These are phyloP conservation scores for Stachybotrys elegans DNA, from an alignment of 2,329 filamentous ascomycete genomes.

Conservation along the genomic window DNA sequence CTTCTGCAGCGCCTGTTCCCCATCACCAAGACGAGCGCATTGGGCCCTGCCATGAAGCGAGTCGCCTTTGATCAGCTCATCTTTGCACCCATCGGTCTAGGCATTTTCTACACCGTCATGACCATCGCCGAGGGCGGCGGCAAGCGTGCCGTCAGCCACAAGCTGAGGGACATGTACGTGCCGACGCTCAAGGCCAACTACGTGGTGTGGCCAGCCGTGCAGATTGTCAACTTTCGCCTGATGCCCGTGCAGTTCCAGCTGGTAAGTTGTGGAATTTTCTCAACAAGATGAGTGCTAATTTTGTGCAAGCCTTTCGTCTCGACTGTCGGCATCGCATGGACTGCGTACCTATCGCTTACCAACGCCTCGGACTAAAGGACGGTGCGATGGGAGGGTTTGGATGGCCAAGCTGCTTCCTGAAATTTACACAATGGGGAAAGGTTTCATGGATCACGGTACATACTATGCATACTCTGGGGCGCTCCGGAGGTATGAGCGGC, in stretches of 20 bases:
- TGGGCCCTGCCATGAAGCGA: slow-evolving; percentile 77
- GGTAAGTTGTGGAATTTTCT: slow-evolving; percentile 50
- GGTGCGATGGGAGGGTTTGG: neutral
- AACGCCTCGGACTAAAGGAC: slow-evolving; percentile 71
- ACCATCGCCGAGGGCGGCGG: slow-evolving; percentile 91
- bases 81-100: slow-evolving; percentile 86
- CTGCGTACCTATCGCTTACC: slow-evolving; percentile 87
- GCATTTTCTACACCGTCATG: slow-evolving; percentile 92
- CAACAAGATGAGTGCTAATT: neutral
- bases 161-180: slow-evolving; percentile 90
- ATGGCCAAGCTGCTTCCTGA: no score
- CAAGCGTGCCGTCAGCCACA: slow-evolving; percentile 69
- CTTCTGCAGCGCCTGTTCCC: slow-evolving; percentile 81
- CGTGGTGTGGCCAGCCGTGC: slow-evolving; percentile 89
- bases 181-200: slow-evolving; percentile 95
- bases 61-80: slow-evolving; percentile 90
- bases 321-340: slow-evolving; percentile 94
- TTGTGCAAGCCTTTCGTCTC: slow-evolving; percentile 82
- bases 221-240: slow-evolving; percentile 92
- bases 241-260: slow-evolving; percentile 96
- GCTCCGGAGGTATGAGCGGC: neutral
- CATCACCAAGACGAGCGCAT: slow-evolving; percentile 69
- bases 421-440: neutral
- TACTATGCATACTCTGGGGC: no score
- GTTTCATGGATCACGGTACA: no score